Evolutionary conservation across 1,284 basidiomycete genomes (phyloP), one percentile per base, ranked within the genome.

Genomic region (Singerocomus inundabilis): DNA sequence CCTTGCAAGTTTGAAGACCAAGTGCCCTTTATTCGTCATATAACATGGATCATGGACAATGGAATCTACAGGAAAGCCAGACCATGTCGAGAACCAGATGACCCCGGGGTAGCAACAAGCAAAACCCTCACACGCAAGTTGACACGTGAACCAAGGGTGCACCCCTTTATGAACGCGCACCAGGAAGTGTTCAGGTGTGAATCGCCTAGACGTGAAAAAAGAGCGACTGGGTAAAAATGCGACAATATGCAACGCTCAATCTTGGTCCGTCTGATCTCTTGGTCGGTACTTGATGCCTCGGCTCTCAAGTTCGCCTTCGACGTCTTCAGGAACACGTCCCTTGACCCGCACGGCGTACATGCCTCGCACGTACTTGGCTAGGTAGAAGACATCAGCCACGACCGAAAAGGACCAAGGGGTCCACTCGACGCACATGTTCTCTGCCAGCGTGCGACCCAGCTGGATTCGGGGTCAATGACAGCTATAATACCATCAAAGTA

Each of bases 361-460:
- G 1, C 92, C 92, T 30, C 85, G 79, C 33, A 84, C 86, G 61
- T 90, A 89, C 70, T 93, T 92, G 55, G 89, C 92, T 94, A 60
- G 16, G 26, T 43, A 33, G 10, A 24, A 24, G 24, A 15, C 48
- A n/a, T 52, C 35, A 48, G 44, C 26, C n/a, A 47, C 25, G 48
- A 35, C 16, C 37, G 42, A 38, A 41, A 40, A 46, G 37, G 46
- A 38, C 29, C 43, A 32, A 46, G n/a, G 32, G 46, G 5, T 30
- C 15, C 26, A 24, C 21, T 3, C 39, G 37, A 80, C 88, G 58
- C 57, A 93, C 92, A 83, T 58, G 87, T 91, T 64, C 93, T 74
- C 69, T 96, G 93, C 93, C 93, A 96, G 58, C 88, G 78, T 13
- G 92, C 91, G 10, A 98, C 94, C 96, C 96, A 99, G 70, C 92